These are phyloP conservation scores for Komagataella phaffii DNA, from an alignment of 805 yeast genomes.

Conservation along the genomic window DNA sequence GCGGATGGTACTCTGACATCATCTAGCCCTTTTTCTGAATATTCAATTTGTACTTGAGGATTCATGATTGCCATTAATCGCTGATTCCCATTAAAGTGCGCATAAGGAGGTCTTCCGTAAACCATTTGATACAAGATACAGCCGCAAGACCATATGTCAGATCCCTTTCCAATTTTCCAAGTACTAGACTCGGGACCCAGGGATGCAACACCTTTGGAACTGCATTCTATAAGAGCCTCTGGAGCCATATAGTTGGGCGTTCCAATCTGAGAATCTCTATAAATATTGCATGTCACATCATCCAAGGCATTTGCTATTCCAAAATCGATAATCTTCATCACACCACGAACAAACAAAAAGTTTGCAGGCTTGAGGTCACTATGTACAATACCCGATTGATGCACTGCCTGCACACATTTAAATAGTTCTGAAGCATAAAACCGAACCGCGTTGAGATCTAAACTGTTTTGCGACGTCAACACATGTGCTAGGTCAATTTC, in stretches of 20 bases:
- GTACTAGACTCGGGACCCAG: conserved; percentile 16
- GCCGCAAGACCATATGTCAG: conserved; percentile 98
- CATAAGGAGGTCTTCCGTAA: conserved; percentile 88
- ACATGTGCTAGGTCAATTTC: conserved; percentile 83
- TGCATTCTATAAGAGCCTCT: conserved; percentile 68
- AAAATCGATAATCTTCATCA: conserved; percentile 82
- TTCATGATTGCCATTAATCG: conserved; percentile 77
- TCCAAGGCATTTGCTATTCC: conserved; percentile 94
- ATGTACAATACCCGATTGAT: conserved; percentile 64
- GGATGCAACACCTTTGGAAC: conserved; percentile 14
- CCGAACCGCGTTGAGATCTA: conserved; percentile 67
- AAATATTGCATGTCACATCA: conserved; percentile 81
- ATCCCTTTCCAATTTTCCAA: conserved; percentile 84
- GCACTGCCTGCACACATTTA: conserved; percentile 80
- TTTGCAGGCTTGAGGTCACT: conserved; percentile 44
- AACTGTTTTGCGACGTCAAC: conserved; percentile 34
- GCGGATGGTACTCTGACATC: conserved; percentile 52
- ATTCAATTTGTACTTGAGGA: conserved; percentile 60
- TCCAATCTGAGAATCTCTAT: conserved; percentile 84
- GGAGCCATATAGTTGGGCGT: conserved; percentile 99
- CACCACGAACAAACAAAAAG: conserved; percentile 71
- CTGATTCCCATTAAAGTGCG: conserved; percentile 60
- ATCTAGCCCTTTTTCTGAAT: conserved; percentile 49
- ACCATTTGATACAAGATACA: conserved; percentile 93
- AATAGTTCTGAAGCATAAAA: conserved; percentile 70